A percentile compares a stretch with the other conserved stretches of the same genome.
Conservation (phyloP, 805 yeast genomes). For the Nakazawaea ernobii region DNA sequence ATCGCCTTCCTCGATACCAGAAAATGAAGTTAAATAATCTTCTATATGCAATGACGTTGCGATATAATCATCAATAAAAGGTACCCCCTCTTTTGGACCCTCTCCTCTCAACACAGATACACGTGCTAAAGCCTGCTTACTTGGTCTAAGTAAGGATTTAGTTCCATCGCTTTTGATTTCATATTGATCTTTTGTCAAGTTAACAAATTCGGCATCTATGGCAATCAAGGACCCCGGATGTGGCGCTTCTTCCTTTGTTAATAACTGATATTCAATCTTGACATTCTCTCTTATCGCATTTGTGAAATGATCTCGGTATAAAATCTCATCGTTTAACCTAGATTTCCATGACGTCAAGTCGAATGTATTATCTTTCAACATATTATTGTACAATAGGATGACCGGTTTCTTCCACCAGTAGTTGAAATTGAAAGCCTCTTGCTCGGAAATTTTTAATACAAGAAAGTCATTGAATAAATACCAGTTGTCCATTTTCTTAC, state of each 20-base stretch:
- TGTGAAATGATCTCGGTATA: slow-evolving; percentile 73
- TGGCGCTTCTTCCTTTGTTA: slow-evolving; percentile 69
- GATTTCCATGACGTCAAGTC: slow-evolving; percentile 46
- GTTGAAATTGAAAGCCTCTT: slow-evolving; percentile 70
- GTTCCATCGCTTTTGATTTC: slow-evolving; percentile 74
- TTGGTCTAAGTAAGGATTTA: slow-evolving; percentile 67
- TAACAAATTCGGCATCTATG: slow-evolving; percentile 95
- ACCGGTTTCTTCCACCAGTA: slow-evolving; percentile 84
- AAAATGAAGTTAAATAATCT: slow-evolving; percentile 83
- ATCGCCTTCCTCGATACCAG: slow-evolving; percentile 95
- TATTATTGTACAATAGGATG: slow-evolving; percentile 56
- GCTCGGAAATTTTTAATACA: slow-evolving; percentile 67
- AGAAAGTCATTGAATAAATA: slow-evolving; percentile 85
- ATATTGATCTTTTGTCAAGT: slow-evolving; percentile 67
- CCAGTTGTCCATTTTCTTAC: slow-evolving; percentile 44
- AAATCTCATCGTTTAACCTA: slow-evolving; percentile 53
- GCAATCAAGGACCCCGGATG: slow-evolving; percentile 74
- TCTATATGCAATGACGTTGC: slow-evolving; percentile 64
- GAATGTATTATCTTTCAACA: slow-evolving; percentile 32
- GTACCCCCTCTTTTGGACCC: slow-evolving; percentile 60
- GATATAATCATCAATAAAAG: slow-evolving; percentile 92
- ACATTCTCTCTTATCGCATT: slow-evolving; percentile 55
- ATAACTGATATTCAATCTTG: slow-evolving; percentile 59
- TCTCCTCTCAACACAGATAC: slow-evolving; percentile 79
- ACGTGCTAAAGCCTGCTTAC: slow-evolving; percentile 74